These are phyloP conservation scores for Triticum aestivum DNA, from an alignment of 176 grass and related monocot species.

Conservation along the genomic window IWGSC_CS_RefSeq_v2.1 NC_057794.1:461045201-461045700, in stretches of 20 bases:
- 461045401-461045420: conserved; percentile 98
- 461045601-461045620: not conserved
- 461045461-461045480: conserved; percentile 99
- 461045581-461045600: not conserved
- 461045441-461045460: conserved; percentile 98
- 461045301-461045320: not conserved
- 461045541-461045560: conserved; percentile 98
- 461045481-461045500: conserved; percentile 91
- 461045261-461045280: conserved; percentile 99
- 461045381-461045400: conserved; percentile 99
- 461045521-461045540: conserved; percentile 98
- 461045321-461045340: not conserved
- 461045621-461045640: conserved; percentile 78
- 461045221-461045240: conserved; percentile 98
- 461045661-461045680: conserved; percentile 95
- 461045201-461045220: conserved; percentile 96
- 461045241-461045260: conserved; percentile 99
- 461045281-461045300: conserved; percentile 61
- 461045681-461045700: conserved; percentile 94
- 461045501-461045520: conserved; percentile 97
- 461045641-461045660: conserved; percentile 99
- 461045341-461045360: conserved; percentile 14
- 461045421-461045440: conserved; percentile 94
- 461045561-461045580: conserved; percentile 32
- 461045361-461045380: conserved; percentile 90